These are phyloP conservation scores for Rhynchosporium secalis DNA, from an alignment of 2,329 filamentous ascomycete genomes.

Conservation along the genomic window DNA sequence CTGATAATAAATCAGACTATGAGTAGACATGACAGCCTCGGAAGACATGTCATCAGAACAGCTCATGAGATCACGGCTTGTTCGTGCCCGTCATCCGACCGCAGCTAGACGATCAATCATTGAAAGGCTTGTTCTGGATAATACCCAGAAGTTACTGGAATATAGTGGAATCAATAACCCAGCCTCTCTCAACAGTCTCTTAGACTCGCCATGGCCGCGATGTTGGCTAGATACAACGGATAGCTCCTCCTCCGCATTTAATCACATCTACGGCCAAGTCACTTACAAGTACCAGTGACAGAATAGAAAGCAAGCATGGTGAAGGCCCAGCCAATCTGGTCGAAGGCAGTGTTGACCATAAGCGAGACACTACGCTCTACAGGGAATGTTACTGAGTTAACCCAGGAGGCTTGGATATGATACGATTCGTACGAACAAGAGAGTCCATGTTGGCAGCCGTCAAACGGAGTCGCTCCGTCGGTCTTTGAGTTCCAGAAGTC, in stretches of 20 bases:
- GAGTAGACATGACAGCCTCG: neutral
- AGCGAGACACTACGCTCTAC: conserved; percentile 11
- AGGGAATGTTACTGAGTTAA: conserved; percentile 9
- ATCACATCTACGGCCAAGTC: conserved; percentile 10
- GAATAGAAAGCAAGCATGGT: conserved; percentile 1
- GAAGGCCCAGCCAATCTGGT: conserved; percentile 14
- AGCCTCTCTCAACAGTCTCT: conserved; percentile 18
- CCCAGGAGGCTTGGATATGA: conserved; percentile 9
- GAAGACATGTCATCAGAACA: neutral
- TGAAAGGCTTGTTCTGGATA: neutral
- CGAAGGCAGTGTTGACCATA: conserved; percentile 20
- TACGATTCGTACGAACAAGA: conserved; percentile 6
- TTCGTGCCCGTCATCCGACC: conserved; percentile 1
- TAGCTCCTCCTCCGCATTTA: conserved; percentile 17
- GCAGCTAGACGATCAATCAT: conserved; percentile 6
- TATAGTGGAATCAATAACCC: conserved; percentile 6
- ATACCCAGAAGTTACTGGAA: conserved; percentile 1
- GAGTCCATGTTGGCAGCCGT: neutral
- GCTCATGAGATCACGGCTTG: neutral
- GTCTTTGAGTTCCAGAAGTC: conserved; percentile 10
- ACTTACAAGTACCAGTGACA: conserved; percentile 1
- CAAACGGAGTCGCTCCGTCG: conserved; percentile 11
- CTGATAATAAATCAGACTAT: neutral
- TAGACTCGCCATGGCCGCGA: neutral
- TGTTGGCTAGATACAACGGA: neutral